Percentiles rank a stretch among this genome's conserved stretches.
phyloP scores from a whole-genome alignment of 176 grass and related monocot species.

The Avena insularis region DNA sequence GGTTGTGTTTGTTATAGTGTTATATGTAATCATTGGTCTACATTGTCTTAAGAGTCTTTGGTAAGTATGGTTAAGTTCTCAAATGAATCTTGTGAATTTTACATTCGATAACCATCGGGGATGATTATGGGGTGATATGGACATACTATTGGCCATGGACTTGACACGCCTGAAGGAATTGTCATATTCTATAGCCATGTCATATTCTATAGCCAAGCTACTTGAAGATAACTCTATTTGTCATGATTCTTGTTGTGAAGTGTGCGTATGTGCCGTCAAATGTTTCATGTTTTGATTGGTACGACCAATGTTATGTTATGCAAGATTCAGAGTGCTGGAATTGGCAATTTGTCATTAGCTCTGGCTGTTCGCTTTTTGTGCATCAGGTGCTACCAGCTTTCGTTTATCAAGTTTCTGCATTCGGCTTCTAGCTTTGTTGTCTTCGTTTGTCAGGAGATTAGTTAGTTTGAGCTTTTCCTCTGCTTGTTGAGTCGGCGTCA shows the following conservation, averaged over 20 bases:
- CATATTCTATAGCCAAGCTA: not conserved
- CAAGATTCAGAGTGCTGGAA: not conserved
- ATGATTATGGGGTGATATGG: slow-evolving; percentile 1
- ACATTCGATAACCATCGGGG: not conserved
- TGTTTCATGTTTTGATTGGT: not conserved
- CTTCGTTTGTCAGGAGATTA: not conserved
- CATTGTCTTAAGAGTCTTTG: not conserved
- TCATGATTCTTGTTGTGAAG: slow-evolving; percentile 24
- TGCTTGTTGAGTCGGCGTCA: too few species aligned
- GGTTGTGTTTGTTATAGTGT: not conserved
- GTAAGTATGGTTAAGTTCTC: not conserved
- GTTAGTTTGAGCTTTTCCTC: too few species aligned
- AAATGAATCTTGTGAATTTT: slow-evolving; percentile 18
- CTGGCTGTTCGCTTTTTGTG: not conserved
- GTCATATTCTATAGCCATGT: not conserved
- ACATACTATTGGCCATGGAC: not conserved
- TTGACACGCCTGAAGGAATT: slow-evolving; percentile 21
- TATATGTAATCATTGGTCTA: not conserved
- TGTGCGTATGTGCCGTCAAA: not conserved
- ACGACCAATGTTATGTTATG: not conserved
- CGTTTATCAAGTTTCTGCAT: not conserved
- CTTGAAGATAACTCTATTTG: not conserved
- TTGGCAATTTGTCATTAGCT: not conserved
- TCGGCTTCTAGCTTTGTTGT: not conserved
- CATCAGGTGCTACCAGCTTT: not conserved